phyloP scores from a whole-genome alignment of 1,284 basidiomycete genomes.

The Malassezia caprae region DNA sequence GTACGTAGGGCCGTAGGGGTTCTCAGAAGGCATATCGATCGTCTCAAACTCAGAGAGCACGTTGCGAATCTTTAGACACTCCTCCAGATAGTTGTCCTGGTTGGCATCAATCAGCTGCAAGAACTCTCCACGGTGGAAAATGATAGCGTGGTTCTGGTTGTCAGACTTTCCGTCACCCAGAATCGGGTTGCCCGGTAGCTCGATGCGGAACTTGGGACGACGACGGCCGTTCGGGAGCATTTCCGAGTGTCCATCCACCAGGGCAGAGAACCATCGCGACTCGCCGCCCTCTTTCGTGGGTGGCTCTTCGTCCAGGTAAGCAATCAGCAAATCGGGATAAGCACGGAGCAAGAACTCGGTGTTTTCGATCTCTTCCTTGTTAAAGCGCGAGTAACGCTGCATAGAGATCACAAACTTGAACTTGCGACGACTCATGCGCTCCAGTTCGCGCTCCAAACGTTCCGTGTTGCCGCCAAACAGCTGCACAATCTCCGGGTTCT shows the following conservation, averaged over 20 bases:
- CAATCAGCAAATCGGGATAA: conserved; percentile 97
- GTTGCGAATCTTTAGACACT: conserved; percentile 97
- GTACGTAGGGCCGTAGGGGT: conserved; percentile 70
- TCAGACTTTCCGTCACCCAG: conserved; percentile 98
- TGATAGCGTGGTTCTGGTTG: conserved; percentile 98
- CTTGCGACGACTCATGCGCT: conserved; percentile 92
- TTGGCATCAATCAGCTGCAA: conserved; percentile 98
- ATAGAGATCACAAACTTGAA: conserved; percentile 99
- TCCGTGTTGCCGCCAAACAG: conserved; percentile 95
- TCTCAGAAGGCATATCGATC: conserved; percentile 71
- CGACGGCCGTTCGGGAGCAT: conserved; percentile 78
- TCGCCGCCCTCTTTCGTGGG: conserved; percentile 84
- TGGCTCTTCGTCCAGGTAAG: conserved; percentile 93
- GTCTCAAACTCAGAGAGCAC: conserved; percentile 97
- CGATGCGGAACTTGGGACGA: conserved; percentile 93
- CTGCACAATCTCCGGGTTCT: conserved; percentile 97
- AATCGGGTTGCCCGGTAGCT: conserved; percentile 96
- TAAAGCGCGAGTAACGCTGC: conserved; percentile 99
- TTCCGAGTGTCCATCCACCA: conserved; percentile 96
- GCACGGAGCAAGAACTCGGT: conserved; percentile 94
- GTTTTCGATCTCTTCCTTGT: conserved; percentile 98
- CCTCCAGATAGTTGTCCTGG: conserved; percentile 99
- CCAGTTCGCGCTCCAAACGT: conserved; percentile 87
- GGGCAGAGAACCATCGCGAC: conserved; percentile 82
- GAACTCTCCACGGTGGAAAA: conserved; percentile 98